phyloP scores from a whole-genome alignment of 768 basidiomycete species.

The Trametes cubensis region DNA sequence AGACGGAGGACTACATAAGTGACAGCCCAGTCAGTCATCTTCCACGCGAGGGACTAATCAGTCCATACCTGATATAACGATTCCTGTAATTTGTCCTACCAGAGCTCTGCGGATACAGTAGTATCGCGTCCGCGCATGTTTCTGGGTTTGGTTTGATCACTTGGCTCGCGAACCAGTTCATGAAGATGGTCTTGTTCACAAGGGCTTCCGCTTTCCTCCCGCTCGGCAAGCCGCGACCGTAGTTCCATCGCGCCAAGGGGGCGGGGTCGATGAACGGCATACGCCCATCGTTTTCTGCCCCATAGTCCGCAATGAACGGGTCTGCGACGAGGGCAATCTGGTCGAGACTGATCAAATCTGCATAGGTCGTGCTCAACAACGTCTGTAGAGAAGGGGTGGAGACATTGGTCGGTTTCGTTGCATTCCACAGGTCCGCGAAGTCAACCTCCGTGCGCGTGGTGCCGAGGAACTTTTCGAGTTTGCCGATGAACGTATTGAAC shows the following conservation, averaged over 20 bases:
- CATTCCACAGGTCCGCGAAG: constrained; percentile 28
- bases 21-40: neutral
- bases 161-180: constrained; percentile 34
- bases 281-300: constrained; percentile 28
- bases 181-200: constrained; percentile 34
- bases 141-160: constrained; percentile 25
- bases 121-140: constrained; percentile 34
- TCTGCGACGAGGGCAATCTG: constrained; percentile 33
- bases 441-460: constrained; percentile 31
- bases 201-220: constrained; percentile 28
- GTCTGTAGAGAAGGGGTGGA: constrained; percentile 27
- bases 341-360: constrained; percentile 32
- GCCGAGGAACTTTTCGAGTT: constrained; percentile 34
- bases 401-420: constrained; percentile 26
- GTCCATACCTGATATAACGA: constrained; percentile 27
- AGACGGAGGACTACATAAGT: constrained; percentile 25
- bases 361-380: constrained; percentile 34
- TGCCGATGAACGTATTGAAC: constrained; percentile 32
- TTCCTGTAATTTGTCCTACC: constrained; percentile 33
- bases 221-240: constrained; percentile 24
- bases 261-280: constrained; percentile 36
- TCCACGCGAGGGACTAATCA: neutral
- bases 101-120: constrained; percentile 35
- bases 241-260: constrained; percentile 32
- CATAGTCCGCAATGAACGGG: constrained; percentile 33